Percentiles rank a stretch among this genome's conserved stretches.
phyloP scores from a whole-genome alignment of 768 basidiomycete genomes.

The Lactarius akahatsu region DNA sequence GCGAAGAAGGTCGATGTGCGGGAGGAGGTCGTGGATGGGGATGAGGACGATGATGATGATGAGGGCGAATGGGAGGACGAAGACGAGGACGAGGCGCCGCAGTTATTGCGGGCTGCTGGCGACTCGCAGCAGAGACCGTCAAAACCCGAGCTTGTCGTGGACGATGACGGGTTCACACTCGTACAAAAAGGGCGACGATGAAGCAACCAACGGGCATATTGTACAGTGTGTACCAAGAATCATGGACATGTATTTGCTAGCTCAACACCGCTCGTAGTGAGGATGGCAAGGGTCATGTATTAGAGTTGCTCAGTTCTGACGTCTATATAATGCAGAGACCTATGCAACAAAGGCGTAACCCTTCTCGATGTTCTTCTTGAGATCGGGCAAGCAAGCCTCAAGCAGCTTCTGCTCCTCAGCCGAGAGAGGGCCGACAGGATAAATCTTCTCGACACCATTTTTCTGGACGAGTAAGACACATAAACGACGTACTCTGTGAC shows the following conservation, averaged over 20 bases:
- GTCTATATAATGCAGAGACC: conserved; percentile 23
- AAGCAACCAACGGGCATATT: conserved; percentile 30
- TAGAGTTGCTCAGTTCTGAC: conserved; percentile 18
- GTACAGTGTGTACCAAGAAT: neutral
- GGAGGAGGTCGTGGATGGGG: conserved; percentile 42
- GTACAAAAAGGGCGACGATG: conserved; percentile 52
- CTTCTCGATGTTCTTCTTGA: conserved; percentile 99
- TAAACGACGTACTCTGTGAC: conserved; percentile 2
- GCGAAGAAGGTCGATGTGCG: conserved; percentile 56
- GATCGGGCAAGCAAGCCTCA: conserved; percentile 83
- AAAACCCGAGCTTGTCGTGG: conserved; percentile 68
- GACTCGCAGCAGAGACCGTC: conserved; percentile 32
- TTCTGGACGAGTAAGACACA: conserved; percentile 41
- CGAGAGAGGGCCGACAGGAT: conserved; percentile 76
- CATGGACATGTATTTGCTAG: conserved; percentile 5
- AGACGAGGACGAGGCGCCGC: conserved; percentile 51
- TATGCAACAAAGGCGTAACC: conserved; percentile 70
- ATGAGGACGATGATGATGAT: conserved; percentile 44
- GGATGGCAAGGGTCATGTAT: conserved; percentile 14
- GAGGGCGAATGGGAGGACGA: conserved; percentile 41
- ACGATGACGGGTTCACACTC: conserved; percentile 90
- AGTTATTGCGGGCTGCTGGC: conserved; percentile 45
- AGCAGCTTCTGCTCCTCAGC: conserved; percentile 84
- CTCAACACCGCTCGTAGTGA: conserved; percentile 15
- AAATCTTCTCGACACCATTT: conserved; percentile 91